Base-by-base conservation (phyloP, 345 rosid species). In the Eucalyptus marginata region DNA sequence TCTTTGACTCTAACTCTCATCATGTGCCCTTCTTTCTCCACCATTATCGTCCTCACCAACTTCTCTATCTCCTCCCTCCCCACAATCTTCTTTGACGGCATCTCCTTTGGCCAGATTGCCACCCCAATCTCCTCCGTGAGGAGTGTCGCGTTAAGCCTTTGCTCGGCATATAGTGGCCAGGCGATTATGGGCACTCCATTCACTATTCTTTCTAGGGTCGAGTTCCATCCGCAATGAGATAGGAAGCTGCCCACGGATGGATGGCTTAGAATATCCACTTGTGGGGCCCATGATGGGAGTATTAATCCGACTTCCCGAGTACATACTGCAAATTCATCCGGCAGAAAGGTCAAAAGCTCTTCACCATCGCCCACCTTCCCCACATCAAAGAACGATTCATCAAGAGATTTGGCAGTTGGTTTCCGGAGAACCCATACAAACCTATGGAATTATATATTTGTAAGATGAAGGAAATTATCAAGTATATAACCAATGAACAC, bases 151-250 rank as follows among this genome's bases (percentile, higher is more conserved):
- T 93, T 95, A 94, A 94, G 89, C 49, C 50, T 91, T 88, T 95
- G 95, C 89, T 95, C 96, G 3, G 95, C 93, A n/a, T 92, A 94
- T 13, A 95, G 88, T 11, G 96, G 95, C 96, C 97, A 94, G 0
- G 91, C 92, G 13, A 95, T 94, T 91, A 95, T 91, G 7, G 96
- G 94, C 86, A 94, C 94, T 14, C 94, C 94, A 16, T 94, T 91
- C 2, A 71, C 49, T 3, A 95, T 91, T 71, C 97, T 91, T 92
- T 97, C 97, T 16, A 95, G 31, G n/a, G 90, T 87, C 6, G 97
- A 97, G 88, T 94, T 97, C 99, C 99, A 96, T 3, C 99, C 97
- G 13, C 96, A 93, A 47, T 97, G 98, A 2, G 97, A 91, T 27
- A 95, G 68, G 89, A 93, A 95, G 24, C 95, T 96, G 13, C 98